Evolutionary conservation across 2,329 filamentous ascomycete genomes (phyloP).

Genomic region (Thelonectria rubi): DNA sequence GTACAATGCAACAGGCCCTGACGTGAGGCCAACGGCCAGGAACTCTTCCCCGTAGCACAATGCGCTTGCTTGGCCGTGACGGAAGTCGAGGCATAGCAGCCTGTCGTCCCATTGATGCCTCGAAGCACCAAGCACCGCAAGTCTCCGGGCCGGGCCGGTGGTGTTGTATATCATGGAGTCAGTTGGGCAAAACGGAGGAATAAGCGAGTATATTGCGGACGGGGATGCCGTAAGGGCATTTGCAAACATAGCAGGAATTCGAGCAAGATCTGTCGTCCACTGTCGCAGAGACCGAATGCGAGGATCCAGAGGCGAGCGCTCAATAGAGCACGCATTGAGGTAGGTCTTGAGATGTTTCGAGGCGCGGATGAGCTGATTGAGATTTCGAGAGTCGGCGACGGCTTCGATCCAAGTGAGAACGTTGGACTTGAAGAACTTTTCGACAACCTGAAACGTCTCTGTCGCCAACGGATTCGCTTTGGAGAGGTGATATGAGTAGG

Average conservation of each 20-base stretch:
- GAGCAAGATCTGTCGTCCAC: slow-evolving; percentile 45
- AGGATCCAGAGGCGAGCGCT: slow-evolving; percentile 30
- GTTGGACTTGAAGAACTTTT: slow-evolving; percentile 45
- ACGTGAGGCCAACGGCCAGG: slow-evolving; percentile 40
- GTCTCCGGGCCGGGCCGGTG: slow-evolving; percentile 13
- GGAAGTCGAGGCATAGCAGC: slow-evolving; percentile 43
- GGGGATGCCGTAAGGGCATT: slow-evolving; percentile 42
- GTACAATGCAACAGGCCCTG: slow-evolving; percentile 40
- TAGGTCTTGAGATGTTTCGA: slow-evolving; percentile 36
- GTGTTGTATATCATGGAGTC: slow-evolving; percentile 39
- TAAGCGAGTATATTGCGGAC: slow-evolving; percentile 44
- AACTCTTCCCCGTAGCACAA: slow-evolving; percentile 42
- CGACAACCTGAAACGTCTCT: slow-evolving; percentile 39
- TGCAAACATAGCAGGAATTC: slow-evolving; percentile 45
- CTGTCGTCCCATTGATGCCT: slow-evolving; percentile 46
- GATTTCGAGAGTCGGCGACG: slow-evolving; percentile 28
- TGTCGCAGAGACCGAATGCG: slow-evolving; percentile 33
- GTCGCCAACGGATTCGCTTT: slow-evolving; percentile 34
- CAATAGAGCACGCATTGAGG: slow-evolving; percentile 25
- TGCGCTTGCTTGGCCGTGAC: slow-evolving; percentile 35
- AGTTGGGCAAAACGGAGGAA: slow-evolving; percentile 46
- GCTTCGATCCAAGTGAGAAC: slow-evolving; percentile 51
- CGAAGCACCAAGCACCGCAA: slow-evolving; percentile 38
- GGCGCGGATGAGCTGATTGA: slow-evolving; percentile 28
- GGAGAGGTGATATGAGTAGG: slow-evolving; percentile 49